Evolutionary conservation across 306 rosid species (phyloP), one percentile per base, ranked within the genome.

Genomic region (Coriaria nepalensis): DNA sequence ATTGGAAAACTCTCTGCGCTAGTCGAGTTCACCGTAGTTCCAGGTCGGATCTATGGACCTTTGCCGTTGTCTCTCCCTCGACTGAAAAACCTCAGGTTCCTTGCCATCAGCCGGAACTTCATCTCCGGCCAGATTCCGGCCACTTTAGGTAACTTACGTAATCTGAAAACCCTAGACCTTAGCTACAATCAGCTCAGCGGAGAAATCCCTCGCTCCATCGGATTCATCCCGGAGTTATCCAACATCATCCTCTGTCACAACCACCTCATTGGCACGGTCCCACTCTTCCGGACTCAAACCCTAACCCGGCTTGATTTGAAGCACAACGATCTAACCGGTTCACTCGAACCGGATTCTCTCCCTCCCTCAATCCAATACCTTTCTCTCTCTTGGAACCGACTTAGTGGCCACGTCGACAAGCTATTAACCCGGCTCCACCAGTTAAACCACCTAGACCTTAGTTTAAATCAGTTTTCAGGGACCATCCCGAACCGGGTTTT

Each of bases 111-210:
- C 71, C 73, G 86, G 52, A 92, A 92, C 74, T 92, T 75, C 76
- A 72, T 92, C 75, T 65, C 93, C 75, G 96, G 98, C 33, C 52
- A 41, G 2, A 74, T 92, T 9, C 96, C 98, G 47, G 63, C 72
- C 3, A 63, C 60, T 29, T 66, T 92, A 13, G 92, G 93, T 0
- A 41, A 66, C 42, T 40, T 88, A 6, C 81, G 60, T 37, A 68
- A 7, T 43, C 84, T 88, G 10, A 51, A 75, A 13, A 88, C 97
- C 5, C 58, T 92, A 12, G 98, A 92, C 70, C 81, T 92, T 8
- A 92, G 98, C 68, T 92, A 71, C 68, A 92, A 92, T 62, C 83
- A 73, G 61, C 72, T 92, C 53, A 39, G 63, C 55, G 98, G 98
- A 53, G 55, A 13, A 41, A 73, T 85, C 50, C 98, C 96, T 20